These are phyloP conservation scores for Hyphopichia khmerensis DNA, from an alignment of 1,139 yeast species.

Conservation along the genomic window DNA sequence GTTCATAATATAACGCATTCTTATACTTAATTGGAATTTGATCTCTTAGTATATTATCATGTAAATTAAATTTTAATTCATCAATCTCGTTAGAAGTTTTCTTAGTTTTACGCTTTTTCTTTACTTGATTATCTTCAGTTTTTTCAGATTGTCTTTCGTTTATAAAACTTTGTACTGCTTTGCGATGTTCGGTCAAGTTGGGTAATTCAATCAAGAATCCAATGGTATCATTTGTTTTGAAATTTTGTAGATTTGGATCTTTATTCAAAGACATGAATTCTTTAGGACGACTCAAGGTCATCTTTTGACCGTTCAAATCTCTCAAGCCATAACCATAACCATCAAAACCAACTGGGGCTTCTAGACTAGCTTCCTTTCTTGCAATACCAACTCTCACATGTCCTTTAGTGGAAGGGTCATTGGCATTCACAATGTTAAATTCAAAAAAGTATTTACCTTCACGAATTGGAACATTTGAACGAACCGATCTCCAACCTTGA, in stretches of 20 bases:
- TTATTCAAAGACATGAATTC: slow-evolving; percentile 35
- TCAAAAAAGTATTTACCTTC: slow-evolving; percentile 87
- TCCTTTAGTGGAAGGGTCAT: slow-evolving; percentile 30
- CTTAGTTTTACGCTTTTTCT: slow-evolving; percentile 16
- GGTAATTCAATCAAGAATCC: slow-evolving; percentile 83
- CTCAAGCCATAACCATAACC: slow-evolving; percentile 91
- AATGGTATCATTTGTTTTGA: slow-evolving; percentile 74
- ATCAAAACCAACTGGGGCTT: slow-evolving; percentile 95
- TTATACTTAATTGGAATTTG: slow-evolving; percentile 87
- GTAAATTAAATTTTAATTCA: slow-evolving; percentile 19
- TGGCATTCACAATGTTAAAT: slow-evolving; percentile 52
- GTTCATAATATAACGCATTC: slow-evolving; percentile 78
- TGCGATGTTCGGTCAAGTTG: slow-evolving; percentile 37
- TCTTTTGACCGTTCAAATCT: slow-evolving; percentile 74
- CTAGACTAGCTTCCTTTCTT: slow-evolving; percentile 82
- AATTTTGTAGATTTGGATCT: slow-evolving; percentile 12
- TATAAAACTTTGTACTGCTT: slow-evolving; percentile 22
- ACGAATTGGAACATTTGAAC: slow-evolving; percentile 73
- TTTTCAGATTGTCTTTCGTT: slow-evolving; percentile 5
- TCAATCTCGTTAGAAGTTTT: slow-evolving; percentile 18
- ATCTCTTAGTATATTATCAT: slow-evolving; percentile 60
- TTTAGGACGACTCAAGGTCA: slow-evolving; percentile 72
- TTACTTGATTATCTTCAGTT: slow-evolving; percentile 12
- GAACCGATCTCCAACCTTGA: slow-evolving; percentile 79
- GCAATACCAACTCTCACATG: slow-evolving; percentile 85